Percentiles rank a stretch among this genome's conserved stretches.
These are phyloP conservation scores for Panellus pusillus DNA, from an alignment of 768 basidiomycete species.

Conservation along the genomic window DNA sequence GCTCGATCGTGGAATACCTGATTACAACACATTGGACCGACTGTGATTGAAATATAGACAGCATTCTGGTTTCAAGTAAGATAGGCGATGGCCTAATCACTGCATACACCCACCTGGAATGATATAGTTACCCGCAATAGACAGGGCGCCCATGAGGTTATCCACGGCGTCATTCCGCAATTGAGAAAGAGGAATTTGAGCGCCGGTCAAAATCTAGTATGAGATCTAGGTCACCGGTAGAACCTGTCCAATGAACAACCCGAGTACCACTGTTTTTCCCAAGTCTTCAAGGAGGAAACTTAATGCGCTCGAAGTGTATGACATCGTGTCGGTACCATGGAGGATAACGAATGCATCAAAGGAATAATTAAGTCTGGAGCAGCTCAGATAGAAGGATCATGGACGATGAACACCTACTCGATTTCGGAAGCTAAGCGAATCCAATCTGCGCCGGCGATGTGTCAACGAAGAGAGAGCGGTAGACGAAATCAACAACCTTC, in stretches of 20 bases:
- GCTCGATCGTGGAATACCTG: neutral
- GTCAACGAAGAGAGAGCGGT: conserved; percentile 2
- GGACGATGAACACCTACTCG: conserved; percentile 37
- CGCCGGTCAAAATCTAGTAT: conserved; percentile 80
- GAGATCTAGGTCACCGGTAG: neutral
- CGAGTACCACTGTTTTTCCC: conserved; percentile 79
- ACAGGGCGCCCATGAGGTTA: conserved; percentile 85
- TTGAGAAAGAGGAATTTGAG: conserved; percentile 90
- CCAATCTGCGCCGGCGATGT: conserved; percentile 60
- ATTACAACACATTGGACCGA: neutral
- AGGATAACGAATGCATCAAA: conserved; percentile 92
- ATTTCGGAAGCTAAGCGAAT: conserved; percentile 89
- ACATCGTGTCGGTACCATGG: conserved; percentile 93
- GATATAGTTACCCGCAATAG: conserved; percentile 87
- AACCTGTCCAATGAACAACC: neutral
- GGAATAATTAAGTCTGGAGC: conserved; percentile 65
- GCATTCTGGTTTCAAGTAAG: conserved; percentile 53
- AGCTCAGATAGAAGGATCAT: neutral
- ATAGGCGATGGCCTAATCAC: neutral
- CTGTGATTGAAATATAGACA: conserved; percentile 88
- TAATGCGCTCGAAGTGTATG: conserved; percentile 84
- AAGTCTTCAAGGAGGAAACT: conserved; percentile 92
- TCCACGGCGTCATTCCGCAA: conserved; percentile 94
- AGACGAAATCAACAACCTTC: conserved; percentile 45
- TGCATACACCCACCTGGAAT: conserved; percentile 69